These are phyloP conservation scores for Populus hybrid DNA, from an alignment of 441 rosid genomes.

Conservation along the genomic window DNA sequence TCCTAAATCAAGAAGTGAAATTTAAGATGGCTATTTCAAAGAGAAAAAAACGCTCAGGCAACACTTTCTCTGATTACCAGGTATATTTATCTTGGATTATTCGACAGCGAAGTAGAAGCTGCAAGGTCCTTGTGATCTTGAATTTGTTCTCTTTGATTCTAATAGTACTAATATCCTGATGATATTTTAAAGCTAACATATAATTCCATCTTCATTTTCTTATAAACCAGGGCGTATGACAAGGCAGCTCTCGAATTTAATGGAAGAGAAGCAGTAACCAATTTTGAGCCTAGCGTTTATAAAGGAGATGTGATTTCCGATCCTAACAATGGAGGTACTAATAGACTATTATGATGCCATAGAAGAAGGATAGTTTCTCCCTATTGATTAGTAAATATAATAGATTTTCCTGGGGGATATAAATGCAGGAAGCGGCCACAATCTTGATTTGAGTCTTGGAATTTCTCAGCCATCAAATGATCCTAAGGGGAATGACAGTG, in stretches of 20 bases:
- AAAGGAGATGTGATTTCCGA: conserved; percentile 41
- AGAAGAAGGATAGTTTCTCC: background rate
- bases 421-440: conserved; percentile 42
- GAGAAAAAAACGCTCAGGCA: background rate
- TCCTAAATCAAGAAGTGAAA: background rate
- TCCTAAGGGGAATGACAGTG: conserved; percentile 31
- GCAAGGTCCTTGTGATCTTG: conserved; percentile 51
- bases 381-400: conserved; percentile 1
- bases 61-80: background rate
- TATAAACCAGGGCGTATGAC: conserved; percentile 66
- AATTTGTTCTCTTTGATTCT: background rate
- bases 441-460: conserved; percentile 75
- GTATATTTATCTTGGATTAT: conserved; percentile 60
- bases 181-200: background rate
- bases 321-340: conserved; percentile 36
- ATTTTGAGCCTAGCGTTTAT: conserved; percentile 56
- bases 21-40: background rate
- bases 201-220: background rate
- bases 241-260: conserved; percentile 70
- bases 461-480: conserved; percentile 49
- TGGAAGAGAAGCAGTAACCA: conserved; percentile 74
- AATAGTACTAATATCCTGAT: too few species aligned
- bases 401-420: background rate
- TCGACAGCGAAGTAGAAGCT: conserved; percentile 72
- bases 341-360: background rate